Evolutionary conservation across 2,329 filamentous ascomycete genomes (phyloP).

Genomic region (Sclerotinia glacialis): DNA sequence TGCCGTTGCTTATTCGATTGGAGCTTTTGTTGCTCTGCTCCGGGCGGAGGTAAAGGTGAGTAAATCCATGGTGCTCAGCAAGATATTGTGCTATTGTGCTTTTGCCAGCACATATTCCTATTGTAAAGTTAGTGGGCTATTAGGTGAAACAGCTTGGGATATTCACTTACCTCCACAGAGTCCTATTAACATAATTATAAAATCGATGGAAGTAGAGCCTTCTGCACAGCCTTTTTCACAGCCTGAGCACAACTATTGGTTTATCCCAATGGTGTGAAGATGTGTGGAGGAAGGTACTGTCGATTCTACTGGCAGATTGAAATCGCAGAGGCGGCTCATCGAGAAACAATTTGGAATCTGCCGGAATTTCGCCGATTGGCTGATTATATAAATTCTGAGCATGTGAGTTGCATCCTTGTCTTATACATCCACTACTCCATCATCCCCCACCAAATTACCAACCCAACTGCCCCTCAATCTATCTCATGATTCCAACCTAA

Average conservation of each 20-base stretch:
- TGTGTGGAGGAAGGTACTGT: neutral
- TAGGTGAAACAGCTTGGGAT: neutral
- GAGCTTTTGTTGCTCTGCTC: neutral
- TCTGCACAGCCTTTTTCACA: too few relatives aligned
- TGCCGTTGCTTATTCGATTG: conserved; percentile 17
- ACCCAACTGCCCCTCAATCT: conserved; percentile 5
- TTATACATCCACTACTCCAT: too few relatives aligned
- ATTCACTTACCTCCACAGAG: conserved; percentile 62
- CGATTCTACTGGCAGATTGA: neutral
- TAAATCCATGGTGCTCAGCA: conserved; percentile 78
- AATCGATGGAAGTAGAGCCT: too few relatives aligned
- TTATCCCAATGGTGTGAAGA: neutral
- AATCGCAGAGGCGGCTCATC: conserved; percentile 5
- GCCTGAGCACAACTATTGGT: neutral
- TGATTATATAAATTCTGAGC: neutral
- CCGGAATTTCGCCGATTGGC: conserved; percentile 18
- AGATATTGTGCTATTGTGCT: conserved; percentile 86
- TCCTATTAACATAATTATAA: conserved; percentile 65
- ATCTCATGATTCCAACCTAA: conserved; percentile 7
- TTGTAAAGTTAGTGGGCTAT: neutral
- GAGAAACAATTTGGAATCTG: neutral
- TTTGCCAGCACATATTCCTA: conserved; percentile 92
- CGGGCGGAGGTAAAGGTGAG: conserved; percentile 59
- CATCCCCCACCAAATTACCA: neutral
- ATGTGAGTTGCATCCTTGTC: conserved; percentile 21